Conservation (phyloP, 1,284 basidiomycete species). For the Salmacisia buchloeana region DNA sequence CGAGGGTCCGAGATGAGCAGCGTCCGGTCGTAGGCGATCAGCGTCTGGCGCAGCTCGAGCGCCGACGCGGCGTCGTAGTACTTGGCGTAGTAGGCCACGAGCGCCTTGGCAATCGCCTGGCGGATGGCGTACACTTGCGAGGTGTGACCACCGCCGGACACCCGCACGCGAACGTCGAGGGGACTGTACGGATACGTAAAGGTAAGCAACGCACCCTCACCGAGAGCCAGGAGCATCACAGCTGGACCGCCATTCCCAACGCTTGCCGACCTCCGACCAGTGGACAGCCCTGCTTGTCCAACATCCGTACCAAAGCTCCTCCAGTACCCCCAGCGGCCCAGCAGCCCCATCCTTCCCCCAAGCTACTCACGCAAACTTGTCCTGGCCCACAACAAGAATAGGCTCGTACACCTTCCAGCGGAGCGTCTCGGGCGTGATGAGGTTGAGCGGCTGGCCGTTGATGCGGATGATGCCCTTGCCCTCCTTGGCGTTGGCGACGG, state of each 20-base stretch:
- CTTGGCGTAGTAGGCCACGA: conserved; percentile 96
- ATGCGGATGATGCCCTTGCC: conserved; percentile 96
- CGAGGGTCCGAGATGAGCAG: conserved; percentile 96
- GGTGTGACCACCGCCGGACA: conserved; percentile 98
- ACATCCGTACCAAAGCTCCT: too few relatives aligned
- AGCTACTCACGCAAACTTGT: conserved; percentile 50
- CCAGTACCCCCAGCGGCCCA: not conserved
- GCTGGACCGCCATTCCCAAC: not conserved
- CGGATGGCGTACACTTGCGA: conserved; percentile 99
- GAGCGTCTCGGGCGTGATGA: conserved; percentile 81
- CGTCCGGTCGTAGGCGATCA: conserved; percentile 59
- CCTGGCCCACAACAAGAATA: conserved; percentile 49
- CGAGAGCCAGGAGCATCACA: not conserved
- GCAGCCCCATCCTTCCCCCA: not conserved
- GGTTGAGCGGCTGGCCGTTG: conserved; percentile 92
- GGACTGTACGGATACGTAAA: conserved; percentile 23
- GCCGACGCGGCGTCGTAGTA: conserved; percentile 97
- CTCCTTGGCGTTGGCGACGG: conserved; percentile 57
- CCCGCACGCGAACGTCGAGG: conserved; percentile 93
- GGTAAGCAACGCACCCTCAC: not conserved
- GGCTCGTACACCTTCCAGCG: conserved; percentile 96
- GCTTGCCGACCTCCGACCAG: not conserved
- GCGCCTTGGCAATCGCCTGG: conserved; percentile 95
- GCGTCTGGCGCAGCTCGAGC: conserved; percentile 48
- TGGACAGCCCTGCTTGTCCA: not conserved